A percentile compares a stretch with the other conserved stretches of the same genome.
phyloP scores from a whole-genome alignment of 208 protist genomes.

The Wallacemonas rigidus region DNA sequence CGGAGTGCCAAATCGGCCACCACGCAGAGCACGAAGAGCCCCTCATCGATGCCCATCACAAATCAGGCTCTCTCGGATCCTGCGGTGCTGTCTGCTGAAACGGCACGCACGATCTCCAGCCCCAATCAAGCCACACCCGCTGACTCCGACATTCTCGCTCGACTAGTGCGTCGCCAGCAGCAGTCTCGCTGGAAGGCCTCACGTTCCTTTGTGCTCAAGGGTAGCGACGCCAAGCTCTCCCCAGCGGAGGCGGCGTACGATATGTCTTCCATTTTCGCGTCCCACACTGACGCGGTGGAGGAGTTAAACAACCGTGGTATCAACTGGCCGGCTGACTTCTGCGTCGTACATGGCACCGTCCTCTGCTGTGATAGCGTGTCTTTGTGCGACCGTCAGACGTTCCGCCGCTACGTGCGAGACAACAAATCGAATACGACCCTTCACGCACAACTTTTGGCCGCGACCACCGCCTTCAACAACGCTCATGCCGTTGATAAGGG shows the following conservation, averaged over 20 bases:
- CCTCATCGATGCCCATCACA: constrained; percentile 12
- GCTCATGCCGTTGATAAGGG: constrained; percentile 10
- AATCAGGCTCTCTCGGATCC: constrained; percentile 65
- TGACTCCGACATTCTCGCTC: constrained; percentile 30
- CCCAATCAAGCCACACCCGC: constrained; percentile 6
- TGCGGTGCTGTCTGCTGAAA: constrained; percentile 79
- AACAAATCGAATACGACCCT: constrained; percentile 59
- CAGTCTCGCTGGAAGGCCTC: constrained; percentile 49
- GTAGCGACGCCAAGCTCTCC: constrained; percentile 70
- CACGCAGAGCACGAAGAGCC: constrained; percentile 47
- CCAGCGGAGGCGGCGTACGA: constrained; percentile 60
- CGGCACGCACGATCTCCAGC: constrained; percentile 28
- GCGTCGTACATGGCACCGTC: constrained; percentile 72
- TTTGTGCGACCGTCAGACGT: constrained; percentile 60
- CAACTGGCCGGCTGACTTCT: constrained; percentile 83
- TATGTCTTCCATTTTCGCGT: constrained; percentile 58
- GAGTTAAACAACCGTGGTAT: constrained; percentile 67
- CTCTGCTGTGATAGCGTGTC: constrained; percentile 64
- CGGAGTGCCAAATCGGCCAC: constrained; percentile 72
- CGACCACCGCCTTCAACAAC: constrained; percentile 13
- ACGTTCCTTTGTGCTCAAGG: constrained; percentile 68
- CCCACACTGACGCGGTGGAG: constrained; percentile 57
- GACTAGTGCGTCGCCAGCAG: constrained; percentile 35
- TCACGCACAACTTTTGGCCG: constrained; percentile 12
- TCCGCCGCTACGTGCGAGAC: constrained; percentile 79